A percentile compares a stretch with the other conserved stretches of the same genome.
Conservation (phyloP, 2,329 filamentous ascomycete species). For the Cryphonectria carpinicola region DNA sequence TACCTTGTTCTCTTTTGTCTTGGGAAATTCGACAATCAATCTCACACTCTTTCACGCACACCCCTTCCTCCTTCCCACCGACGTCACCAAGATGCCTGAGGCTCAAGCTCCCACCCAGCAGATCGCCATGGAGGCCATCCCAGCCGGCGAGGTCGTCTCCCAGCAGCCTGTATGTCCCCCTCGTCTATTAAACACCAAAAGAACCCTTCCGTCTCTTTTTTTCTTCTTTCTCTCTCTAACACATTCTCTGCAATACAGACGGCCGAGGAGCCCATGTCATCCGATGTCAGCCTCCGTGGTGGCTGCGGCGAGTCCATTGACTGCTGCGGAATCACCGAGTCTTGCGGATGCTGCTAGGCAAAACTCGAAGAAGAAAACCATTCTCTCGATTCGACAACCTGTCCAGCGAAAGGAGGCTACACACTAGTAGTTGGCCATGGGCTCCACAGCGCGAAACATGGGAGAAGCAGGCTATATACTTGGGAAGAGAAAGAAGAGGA, state of each 20-base stretch:
- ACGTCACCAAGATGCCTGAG: constrained; percentile 37
- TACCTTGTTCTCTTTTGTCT: neutral
- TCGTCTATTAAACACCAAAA: neutral
- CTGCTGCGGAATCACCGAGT: constrained; percentile 28
- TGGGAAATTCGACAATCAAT: neutral
- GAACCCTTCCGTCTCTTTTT: neutral
- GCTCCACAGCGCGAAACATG: neutral
- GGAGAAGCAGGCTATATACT: neutral
- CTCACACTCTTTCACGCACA: neutral
- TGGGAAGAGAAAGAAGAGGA: neutral
- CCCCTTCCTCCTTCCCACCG: constrained; percentile 2
- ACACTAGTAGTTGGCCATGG: neutral
- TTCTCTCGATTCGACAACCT: neutral
- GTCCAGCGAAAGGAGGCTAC: neutral
- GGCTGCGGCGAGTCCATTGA: constrained; percentile 27
- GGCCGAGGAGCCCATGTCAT: constrained; percentile 17
- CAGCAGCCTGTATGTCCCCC: constrained; percentile 38
- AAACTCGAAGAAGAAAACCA: neutral
- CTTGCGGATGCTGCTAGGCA: constrained; percentile 22
- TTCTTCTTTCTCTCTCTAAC: neutral
- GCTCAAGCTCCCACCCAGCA: constrained; percentile 35
- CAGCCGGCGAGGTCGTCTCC: constrained; percentile 33
- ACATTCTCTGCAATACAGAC: neutral
- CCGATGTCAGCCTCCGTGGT: constrained; percentile 25
- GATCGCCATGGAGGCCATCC: constrained; percentile 37